These are phyloP conservation scores for Acephala macrosclerotiorum DNA, from an alignment of 2,329 filamentous ascomycete species.

Conservation along the genomic window DNA sequence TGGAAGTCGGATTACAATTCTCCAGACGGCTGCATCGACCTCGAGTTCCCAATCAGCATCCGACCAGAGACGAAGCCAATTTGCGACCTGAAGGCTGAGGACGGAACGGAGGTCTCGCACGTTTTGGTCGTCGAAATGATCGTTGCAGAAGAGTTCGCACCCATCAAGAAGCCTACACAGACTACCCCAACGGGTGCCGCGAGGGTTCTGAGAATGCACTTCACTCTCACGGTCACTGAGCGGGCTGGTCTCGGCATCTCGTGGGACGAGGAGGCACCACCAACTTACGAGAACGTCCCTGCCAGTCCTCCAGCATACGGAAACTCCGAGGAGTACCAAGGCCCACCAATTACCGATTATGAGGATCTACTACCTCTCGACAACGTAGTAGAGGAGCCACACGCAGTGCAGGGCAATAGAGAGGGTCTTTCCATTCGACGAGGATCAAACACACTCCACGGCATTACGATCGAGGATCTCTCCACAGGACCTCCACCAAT, in stretches of 20 bases:
- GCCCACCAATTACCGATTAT: conserved; percentile 41
- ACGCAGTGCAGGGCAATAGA: neutral
- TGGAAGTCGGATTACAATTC: conserved; percentile 81
- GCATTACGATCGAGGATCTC: conserved; percentile 5
- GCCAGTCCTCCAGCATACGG: conserved; percentile 79
- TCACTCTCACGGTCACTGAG: conserved; percentile 84
- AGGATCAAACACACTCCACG: neutral
- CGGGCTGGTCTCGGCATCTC: conserved; percentile 92
- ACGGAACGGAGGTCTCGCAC: conserved; percentile 83
- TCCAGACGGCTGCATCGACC: conserved; percentile 77
- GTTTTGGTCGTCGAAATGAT: conserved; percentile 91
- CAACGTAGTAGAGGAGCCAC: neutral
- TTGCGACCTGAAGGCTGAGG: conserved; percentile 78
- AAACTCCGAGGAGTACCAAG: conserved; percentile 33
- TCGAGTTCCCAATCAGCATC: conserved; percentile 76
- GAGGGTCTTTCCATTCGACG: neutral
- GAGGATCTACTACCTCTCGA: conserved; percentile 39
- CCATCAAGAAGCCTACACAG: conserved; percentile 70
- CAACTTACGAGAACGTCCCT: conserved; percentile 92
- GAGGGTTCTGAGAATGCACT: conserved; percentile 91
- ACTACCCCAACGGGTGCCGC: conserved; percentile 89
- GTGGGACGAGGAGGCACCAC: conserved; percentile 96
- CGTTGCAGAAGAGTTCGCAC: conserved; percentile 87
- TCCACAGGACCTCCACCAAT: neutral
- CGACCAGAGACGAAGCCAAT: conserved; percentile 66